These are phyloP conservation scores for Fusarium pseudonygamai DNA, from an alignment of 2,329 filamentous ascomycete genomes.

Conservation along the genomic window DNA sequence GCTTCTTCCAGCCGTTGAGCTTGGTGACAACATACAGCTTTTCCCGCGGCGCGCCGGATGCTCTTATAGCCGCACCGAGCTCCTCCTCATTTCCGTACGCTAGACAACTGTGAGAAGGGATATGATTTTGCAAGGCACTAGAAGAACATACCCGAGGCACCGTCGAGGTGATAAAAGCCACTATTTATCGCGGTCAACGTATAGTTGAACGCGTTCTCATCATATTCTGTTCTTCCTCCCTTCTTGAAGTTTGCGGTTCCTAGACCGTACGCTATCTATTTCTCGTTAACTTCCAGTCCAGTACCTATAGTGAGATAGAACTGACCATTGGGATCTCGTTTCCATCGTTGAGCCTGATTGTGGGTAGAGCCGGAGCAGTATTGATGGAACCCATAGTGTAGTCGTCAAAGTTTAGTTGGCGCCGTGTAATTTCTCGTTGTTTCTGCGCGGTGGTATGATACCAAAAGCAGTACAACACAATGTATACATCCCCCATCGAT, in stretches of 20 bases:
- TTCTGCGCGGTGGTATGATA: neutral
- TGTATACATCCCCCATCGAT: neutral
- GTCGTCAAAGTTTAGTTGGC: rapidly evolving
- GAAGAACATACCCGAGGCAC: neutral
- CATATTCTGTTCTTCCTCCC: neutral
- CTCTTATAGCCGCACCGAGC: neutral
- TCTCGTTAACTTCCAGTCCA: rapidly evolving
- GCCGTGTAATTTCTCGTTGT: neutral
- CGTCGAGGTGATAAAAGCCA: neutral
- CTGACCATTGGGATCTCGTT: neutral
- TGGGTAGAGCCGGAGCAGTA: neutral
- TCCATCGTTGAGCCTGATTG: neutral
- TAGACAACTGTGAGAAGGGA: neutral
- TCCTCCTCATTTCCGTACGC: neutral
- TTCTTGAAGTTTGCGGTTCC: neutral
- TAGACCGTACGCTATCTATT: neutral
- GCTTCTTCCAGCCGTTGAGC: neutral
- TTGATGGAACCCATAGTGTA: neutral
- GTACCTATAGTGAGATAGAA: rapidly evolving
- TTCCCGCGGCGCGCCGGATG: neutral
- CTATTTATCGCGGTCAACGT: neutral
- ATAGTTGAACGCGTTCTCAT: neutral
- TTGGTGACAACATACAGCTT: neutral
- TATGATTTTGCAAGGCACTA: neutral
- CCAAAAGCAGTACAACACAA: too few relatives aligned